Evolutionary conservation across 2,329 filamentous ascomycete genomes (phyloP).

Genomic region (Pyrenophora graminea): DNA sequence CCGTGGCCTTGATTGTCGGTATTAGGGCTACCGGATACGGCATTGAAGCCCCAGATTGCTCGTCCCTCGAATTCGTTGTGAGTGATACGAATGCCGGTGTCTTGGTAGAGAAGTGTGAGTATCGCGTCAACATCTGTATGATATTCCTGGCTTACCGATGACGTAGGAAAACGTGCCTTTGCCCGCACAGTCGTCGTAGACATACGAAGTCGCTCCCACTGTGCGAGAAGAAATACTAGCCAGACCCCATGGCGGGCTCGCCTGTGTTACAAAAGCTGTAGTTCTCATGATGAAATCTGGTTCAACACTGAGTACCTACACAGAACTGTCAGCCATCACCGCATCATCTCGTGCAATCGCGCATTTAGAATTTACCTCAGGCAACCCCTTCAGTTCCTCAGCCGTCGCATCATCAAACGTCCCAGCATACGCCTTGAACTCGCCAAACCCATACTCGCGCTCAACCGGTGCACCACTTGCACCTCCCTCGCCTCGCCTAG

Average conservation of each 20-base stretch:
- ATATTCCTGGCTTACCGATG: slow-evolving; percentile 40
- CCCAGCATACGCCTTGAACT: slow-evolving; percentile 40
- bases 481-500: slow-evolving; percentile 19
- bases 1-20: slow-evolving; percentile 39
- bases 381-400: slow-evolving; percentile 33
- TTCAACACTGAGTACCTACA: slow-evolving; percentile 25
- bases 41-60: slow-evolving; percentile 37
- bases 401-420: slow-evolving; percentile 37
- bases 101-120: slow-evolving; percentile 31
- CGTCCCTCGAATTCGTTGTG: slow-evolving; percentile 51
- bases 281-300: slow-evolving; percentile 35
- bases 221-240: slow-evolving; percentile 35
- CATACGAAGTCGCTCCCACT: slow-evolving; percentile 24
- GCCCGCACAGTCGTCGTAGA: slow-evolving; percentile 35
- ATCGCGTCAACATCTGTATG: neutral
- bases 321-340: neutral
- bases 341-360: neutral
- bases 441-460: slow-evolving; percentile 34
- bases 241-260: slow-evolving; percentile 34
- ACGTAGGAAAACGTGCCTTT: slow-evolving; percentile 53
- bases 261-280: slow-evolving; percentile 25
- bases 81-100: slow-evolving; percentile 63
- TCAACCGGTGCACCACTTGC: slow-evolving; percentile 28
- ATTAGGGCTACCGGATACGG: slow-evolving; percentile 19
- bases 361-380: slow-evolving; percentile 23